Evolutionary conservation across 495 filamentous ascomycete species (phyloP), one percentile per base, ranked within the genome.

Genomic region (Clavariopsis aquatica): DNA sequence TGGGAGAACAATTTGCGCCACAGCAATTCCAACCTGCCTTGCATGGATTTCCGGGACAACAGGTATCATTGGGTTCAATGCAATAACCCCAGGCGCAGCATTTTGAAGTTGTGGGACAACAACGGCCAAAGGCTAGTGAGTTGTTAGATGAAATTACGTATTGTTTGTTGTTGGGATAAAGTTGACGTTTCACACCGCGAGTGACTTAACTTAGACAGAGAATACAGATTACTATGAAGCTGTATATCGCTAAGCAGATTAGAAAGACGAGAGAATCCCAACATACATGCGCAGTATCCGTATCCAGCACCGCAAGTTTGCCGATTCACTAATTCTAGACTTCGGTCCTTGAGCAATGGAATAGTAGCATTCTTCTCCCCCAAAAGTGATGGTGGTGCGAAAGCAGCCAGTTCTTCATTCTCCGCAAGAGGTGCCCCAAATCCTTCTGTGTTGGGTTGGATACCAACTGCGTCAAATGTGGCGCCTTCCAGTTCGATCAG

Each of bases 371-470:
- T 66, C 64, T 66, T 66, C 26, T 61, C 34, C n/a, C 57, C 56
- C 1, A 36, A 22, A 1, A 27, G 24, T 17, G 64, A 9, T 6
- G 24, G 27, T 20, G 64, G 64, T 19, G 64, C 64, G 26, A 60
- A 57, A 1, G 13, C 24, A n/a, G 64, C 64, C 24, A 34, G 75
- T 70, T 82, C 68, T 75, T 70, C 12, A 74, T 73, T 13, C 6
- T 27, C 55, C 4, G 41, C 41, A 58, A 58, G 17, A 41, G 31
- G 26, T 4, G 51, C 17, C 20, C 26, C 28, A 53, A 53, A 36
- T 43, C 52, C 52, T 10, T 56, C 52, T n/a, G 28, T 13, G 10
- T 15, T 56, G 5, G 20, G 20, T 24, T 19, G 20, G 19, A 56
- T 20, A 9, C 52, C 52, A 41, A 38, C 27, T 2, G 29, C 52